Evolutionary conservation across 805 yeast genomes (phyloP).

Genomic region (Metschnikowia lunata): DNA sequence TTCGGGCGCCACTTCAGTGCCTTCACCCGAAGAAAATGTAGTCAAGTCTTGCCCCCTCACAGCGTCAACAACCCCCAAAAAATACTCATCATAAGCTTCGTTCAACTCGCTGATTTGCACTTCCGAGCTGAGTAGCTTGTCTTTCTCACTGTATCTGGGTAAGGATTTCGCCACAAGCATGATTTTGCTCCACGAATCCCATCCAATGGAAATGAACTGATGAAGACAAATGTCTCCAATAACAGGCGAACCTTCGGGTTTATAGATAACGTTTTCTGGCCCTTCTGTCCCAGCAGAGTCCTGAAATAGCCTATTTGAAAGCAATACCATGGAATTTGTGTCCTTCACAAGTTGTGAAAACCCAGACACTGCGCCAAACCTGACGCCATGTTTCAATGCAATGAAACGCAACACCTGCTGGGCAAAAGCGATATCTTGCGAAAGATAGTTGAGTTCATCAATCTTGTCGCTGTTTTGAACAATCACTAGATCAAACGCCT

Average conservation of each 20-base stretch:
- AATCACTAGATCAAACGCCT: slow-evolving; percentile 18
- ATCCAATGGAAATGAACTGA: slow-evolving; percentile 42
- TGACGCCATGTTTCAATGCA: slow-evolving; percentile 29
- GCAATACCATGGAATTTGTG: slow-evolving; percentile 4
- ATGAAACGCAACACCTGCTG: slow-evolving; percentile 38
- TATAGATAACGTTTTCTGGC: slow-evolving; percentile 1
- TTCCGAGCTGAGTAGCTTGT: slow-evolving; percentile 9
- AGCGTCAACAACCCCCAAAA: no score
- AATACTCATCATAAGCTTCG: slow-evolving; percentile 13
- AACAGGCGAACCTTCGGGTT: slow-evolving; percentile 4
- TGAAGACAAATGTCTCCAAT: slow-evolving; percentile 10
- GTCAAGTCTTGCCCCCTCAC: no score
- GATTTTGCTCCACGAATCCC: slow-evolving; percentile 53
- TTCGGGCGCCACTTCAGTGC: no score
- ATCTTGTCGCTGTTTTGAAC: slow-evolving; percentile 14
- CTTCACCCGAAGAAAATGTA: no score
- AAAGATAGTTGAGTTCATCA: slow-evolving; percentile 17
- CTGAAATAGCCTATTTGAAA: slow-evolving; percentile 4
- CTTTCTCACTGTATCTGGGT: slow-evolving; percentile 9
- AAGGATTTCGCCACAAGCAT: slow-evolving; percentile 27
- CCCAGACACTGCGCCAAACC: slow-evolving; percentile 15
- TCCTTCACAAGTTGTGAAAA: slow-evolving; percentile 18
- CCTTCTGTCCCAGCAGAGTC: slow-evolving; percentile 1
- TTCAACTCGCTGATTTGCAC: slow-evolving; percentile 16
- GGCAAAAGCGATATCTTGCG: slow-evolving; percentile 19